Percentiles rank a stretch among this genome's conserved stretches.
These are phyloP conservation scores for Phytophthora sp. DNA, from an alignment of 352 stramenopile species.

Conservation along the genomic window DNA sequence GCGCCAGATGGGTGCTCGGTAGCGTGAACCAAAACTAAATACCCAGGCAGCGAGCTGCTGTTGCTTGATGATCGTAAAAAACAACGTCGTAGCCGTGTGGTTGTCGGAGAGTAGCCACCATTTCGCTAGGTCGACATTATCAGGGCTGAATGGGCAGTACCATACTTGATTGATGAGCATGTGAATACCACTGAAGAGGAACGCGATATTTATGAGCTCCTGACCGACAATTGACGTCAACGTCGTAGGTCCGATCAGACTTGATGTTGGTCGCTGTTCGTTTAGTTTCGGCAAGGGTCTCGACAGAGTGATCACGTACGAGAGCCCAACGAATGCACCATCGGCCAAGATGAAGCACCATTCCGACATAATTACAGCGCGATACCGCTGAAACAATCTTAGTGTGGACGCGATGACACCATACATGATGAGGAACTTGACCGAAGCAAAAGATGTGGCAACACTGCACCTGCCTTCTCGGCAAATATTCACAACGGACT, in stretches of 20 bases:
- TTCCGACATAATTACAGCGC: constrained; percentile 68
- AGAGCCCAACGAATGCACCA: constrained; percentile 66
- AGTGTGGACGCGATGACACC: constrained; percentile 71
- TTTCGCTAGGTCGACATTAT: constrained; percentile 33
- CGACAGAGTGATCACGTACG: constrained; percentile 69
- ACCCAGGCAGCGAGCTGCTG: constrained; percentile 32
- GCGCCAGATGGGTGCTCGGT: constrained; percentile 14
- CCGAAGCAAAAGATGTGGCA: constrained; percentile 74
- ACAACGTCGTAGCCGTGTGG: constrained; percentile 38
- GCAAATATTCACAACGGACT: constrained; percentile 79
- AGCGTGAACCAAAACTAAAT: constrained; percentile 49
- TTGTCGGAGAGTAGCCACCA: constrained; percentile 50
- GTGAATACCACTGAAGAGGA: constrained; percentile 35
- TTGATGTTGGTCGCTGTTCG: constrained; percentile 39
- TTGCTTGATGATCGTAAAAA: constrained; percentile 34
- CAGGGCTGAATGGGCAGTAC: constrained; percentile 26
- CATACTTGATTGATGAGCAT: constrained; percentile 21
- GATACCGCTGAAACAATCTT: constrained; percentile 70
- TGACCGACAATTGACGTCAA: constrained; percentile 47
- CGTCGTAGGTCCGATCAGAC: constrained; percentile 57
- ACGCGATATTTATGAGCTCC: constrained; percentile 58
- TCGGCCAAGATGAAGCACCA: constrained; percentile 76
- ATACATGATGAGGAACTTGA: constrained; percentile 92
- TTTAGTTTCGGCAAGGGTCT: constrained; percentile 40
- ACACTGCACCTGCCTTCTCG: constrained; percentile 83